Evolutionary conservation across 768 basidiomycete species (phyloP), one percentile per base, ranked within the genome.

Genomic region (Lactifluus piperatus): DNA sequence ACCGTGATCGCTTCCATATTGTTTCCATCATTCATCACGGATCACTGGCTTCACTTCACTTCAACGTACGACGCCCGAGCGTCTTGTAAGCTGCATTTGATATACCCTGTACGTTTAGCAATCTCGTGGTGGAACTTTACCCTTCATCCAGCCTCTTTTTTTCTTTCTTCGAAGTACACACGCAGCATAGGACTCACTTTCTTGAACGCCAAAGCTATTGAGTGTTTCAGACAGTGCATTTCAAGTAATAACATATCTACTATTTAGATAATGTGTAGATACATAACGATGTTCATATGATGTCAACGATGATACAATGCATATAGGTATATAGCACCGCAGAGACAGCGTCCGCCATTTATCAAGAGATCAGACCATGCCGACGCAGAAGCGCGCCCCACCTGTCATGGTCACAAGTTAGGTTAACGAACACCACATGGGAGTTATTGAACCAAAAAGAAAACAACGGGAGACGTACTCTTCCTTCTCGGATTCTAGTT

Each of bases 401-500:
- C 69, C 88, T 91, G 56, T 56, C 55, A 56, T 2, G 11, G 14
- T 9, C 24, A 24, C 9, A 14, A 32, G 41, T 57, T 34, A 55
- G 62, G 43, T 51, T 56, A 37, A 34, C 45, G 39, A 65, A 56
- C 22, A 55, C 49, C 22, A 18, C 18, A n/a, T n/a, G 24, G n/a
- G 30, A 29, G 46, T 8, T 13, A n/a, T 41, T 22, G 44, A n/a
- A 47, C 27, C 18, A 46, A 18, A 49, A 54, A n/a, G 58, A 36
- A 53, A 36, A n/a, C n/a, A n/a, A 47, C 32, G 57, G 41, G 51
- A 32, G 32, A 77, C 86, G 66, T 69, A 94, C 89, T 92, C 87
- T 71, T 91, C 86, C 58, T 82, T 81, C 70, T 92, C 85, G 65
- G 84, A 72, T 70, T 91, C 86, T 34, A 78, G 68, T 70, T 91